A percentile compares a stretch with the other conserved stretches of the same genome.
These are phyloP conservation scores for Candida sp. DNA, from an alignment of 1,139 yeast genomes.

Conservation along the genomic window DNA sequence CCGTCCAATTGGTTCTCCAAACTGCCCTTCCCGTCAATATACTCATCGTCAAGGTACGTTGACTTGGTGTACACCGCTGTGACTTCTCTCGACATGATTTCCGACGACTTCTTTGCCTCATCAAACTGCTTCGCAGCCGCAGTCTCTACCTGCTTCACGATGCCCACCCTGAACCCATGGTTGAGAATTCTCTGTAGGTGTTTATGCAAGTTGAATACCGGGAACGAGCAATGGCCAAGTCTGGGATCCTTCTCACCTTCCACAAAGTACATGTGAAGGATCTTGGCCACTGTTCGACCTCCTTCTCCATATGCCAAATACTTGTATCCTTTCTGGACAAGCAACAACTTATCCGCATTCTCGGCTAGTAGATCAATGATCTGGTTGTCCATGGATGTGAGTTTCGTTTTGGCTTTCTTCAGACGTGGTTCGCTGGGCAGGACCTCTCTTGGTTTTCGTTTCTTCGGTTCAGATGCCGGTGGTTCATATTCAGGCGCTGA, in stretches of 20 bases:
- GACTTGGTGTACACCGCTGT: constrained; percentile 83
- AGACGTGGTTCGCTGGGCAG: not conserved
- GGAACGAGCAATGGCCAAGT: constrained; percentile 87
- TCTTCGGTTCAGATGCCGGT: not conserved
- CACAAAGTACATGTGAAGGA: constrained; percentile 72
- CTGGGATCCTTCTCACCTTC: constrained; percentile 60
- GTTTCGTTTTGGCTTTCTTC: constrained; percentile 13
- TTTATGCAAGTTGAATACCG: constrained; percentile 72
- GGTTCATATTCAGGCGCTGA: not conserved
- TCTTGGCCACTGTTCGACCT: constrained; percentile 69
- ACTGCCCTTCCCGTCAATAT: constrained; percentile 19
- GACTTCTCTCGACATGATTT: constrained; percentile 69
- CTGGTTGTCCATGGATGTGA: constrained; percentile 85
- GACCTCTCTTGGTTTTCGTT: constrained; percentile 5
- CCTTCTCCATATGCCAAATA: constrained; percentile 87
- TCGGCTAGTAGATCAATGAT: constrained; percentile 62
- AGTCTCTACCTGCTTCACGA: constrained; percentile 86
- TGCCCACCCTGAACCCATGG: constrained; percentile 77
- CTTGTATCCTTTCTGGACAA: constrained; percentile 91
- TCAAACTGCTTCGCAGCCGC: constrained; percentile 65
- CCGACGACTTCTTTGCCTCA: constrained; percentile 41
- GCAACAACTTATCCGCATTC: constrained; percentile 69
- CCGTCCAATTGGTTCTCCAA: constrained; percentile 19
- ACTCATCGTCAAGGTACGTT: constrained; percentile 75
- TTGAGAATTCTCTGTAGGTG: constrained; percentile 72